A percentile compares a stretch with the other conserved stretches of the same genome.
These are phyloP conservation scores for Fonsecaea pugnacius DNA, from an alignment of 2,329 filamentous ascomycete genomes.

Conservation along the genomic window DNA sequence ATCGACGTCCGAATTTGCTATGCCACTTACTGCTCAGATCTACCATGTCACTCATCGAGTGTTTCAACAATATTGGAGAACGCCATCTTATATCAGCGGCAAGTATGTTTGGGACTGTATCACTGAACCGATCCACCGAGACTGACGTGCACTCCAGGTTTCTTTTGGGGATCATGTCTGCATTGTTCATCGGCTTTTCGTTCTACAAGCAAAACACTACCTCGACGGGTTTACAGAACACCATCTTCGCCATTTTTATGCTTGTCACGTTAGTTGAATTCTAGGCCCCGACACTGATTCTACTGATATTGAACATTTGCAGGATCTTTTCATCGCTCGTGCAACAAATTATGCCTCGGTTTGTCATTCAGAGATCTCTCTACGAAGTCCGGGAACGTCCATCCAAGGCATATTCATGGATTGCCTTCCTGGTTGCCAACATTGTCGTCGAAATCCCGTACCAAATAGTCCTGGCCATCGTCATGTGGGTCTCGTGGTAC, in stretches of 20 bases:
- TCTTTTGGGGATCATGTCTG: slow-evolving; percentile 57
- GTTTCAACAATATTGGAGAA: slow-evolving; percentile 88
- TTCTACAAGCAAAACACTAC: slow-evolving; percentile 71
- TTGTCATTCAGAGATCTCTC: slow-evolving; percentile 70
- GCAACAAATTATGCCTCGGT: slow-evolving; percentile 60
- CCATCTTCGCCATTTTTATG: slow-evolving; percentile 72
- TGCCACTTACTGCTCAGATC: slow-evolving; percentile 70
- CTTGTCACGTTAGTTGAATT: slow-evolving; percentile 56
- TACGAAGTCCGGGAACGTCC: slow-evolving; percentile 73
- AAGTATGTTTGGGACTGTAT: slow-evolving; percentile 59
- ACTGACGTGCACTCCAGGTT: slow-evolving; percentile 64
- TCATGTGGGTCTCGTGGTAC: slow-evolving; percentile 77
- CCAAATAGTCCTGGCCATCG: slow-evolving; percentile 64
- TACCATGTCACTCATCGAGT: slow-evolving; percentile 70
- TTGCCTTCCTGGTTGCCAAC: slow-evolving; percentile 71
- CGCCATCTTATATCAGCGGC: slow-evolving; percentile 70
- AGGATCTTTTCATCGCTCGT: slow-evolving; percentile 56
- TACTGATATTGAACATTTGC: slow-evolving; percentile 31
- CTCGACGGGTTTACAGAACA: slow-evolving; percentile 70
- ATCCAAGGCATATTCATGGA: slow-evolving; percentile 73
- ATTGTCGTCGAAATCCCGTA: slow-evolving; percentile 73
- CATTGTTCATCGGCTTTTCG: slow-evolving; percentile 57
- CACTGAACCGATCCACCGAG: slow-evolving; percentile 40
- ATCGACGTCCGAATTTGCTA: slow-evolving; percentile 70
- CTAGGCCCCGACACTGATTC: neutral